Percentiles rank a stretch among this genome's conserved stretches.
These are phyloP conservation scores for Bauhinia variegata DNA, from an alignment of 306 rosid species.

Conservation along the genomic window DNA sequence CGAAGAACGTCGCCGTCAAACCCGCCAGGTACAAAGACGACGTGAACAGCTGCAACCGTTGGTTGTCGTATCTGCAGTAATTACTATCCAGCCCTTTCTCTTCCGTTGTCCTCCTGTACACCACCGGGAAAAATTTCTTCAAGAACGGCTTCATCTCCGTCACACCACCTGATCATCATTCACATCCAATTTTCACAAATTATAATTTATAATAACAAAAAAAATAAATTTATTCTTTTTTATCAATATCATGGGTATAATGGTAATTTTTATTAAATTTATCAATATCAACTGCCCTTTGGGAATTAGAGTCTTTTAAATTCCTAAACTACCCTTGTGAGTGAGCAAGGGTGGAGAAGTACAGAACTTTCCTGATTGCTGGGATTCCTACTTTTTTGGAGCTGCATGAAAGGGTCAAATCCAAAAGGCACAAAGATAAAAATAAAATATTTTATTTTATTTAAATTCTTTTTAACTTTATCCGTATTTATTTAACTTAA, in stretches of 20 bases:
- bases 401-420: not conserved
- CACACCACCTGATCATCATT: constrained; percentile 58
- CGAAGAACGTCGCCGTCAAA: constrained; percentile 53
- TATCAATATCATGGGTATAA: too few relatives aligned
- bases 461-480: not conserved
- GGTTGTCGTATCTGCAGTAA: constrained; percentile 67
- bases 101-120: constrained; percentile 40
- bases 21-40: constrained; percentile 71
- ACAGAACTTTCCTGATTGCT: not conserved
- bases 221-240: too few relatives aligned
- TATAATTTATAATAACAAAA: too few relatives aligned
- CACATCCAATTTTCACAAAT: not conserved
- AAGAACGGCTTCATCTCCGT: constrained; percentile 61
- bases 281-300: too few relatives aligned
- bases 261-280: too few relatives aligned
- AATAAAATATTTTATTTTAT: too few relatives aligned
- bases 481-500: too few relatives aligned
- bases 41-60: constrained; percentile 63
- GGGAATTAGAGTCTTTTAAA: too few relatives aligned
- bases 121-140: constrained; percentile 62
- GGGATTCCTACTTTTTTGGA: too few relatives aligned
- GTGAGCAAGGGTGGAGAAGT: too few relatives aligned
- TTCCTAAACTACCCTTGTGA: too few relatives aligned
- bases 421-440: not conserved
- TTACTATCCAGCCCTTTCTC: constrained; percentile 48